phyloP scores from a whole-genome alignment of 352 stramenopile species.

The Pythium brachiatum region DNA sequence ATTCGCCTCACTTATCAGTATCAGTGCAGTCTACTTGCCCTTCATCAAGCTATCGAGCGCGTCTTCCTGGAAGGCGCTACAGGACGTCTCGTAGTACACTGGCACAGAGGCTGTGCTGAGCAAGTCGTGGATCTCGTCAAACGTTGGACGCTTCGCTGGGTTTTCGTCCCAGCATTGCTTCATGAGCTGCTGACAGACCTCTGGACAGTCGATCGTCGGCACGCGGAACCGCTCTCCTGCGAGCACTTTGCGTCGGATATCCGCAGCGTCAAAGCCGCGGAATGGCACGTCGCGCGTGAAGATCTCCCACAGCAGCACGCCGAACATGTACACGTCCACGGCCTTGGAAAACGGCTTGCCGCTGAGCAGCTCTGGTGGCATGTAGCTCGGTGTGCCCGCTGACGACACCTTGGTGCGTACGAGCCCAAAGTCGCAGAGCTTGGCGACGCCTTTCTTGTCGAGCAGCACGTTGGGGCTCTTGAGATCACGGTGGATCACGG shows the following conservation, averaged over 20 bases:
- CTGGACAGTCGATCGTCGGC: constrained; percentile 68
- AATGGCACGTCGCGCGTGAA: constrained; percentile 82
- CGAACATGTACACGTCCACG: constrained; percentile 93
- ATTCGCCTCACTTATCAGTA: neutral
- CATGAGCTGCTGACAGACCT: constrained; percentile 61
- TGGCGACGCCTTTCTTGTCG: constrained; percentile 61
- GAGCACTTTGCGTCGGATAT: constrained; percentile 75
- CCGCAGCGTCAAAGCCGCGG: constrained; percentile 57
- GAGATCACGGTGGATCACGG: constrained; percentile 90
- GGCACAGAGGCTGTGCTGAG: constrained; percentile 19
- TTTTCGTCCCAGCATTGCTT: constrained; percentile 65
- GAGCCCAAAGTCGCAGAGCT: constrained; percentile 93
- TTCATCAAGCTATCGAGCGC: constrained; percentile 22
- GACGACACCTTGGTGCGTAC: constrained; percentile 70
- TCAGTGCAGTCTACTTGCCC: constrained; percentile 2
- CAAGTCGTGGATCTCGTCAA: constrained; percentile 53
- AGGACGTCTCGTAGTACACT: neutral
- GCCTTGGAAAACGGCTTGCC: constrained; percentile 83
- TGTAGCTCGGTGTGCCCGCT: constrained; percentile 90
- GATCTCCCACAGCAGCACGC: constrained; percentile 90
- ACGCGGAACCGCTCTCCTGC: constrained; percentile 68
- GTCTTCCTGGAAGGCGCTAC: constrained; percentile 16
- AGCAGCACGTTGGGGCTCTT: constrained; percentile 91
- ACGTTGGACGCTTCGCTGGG: constrained; percentile 45
- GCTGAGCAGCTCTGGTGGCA: constrained; percentile 84